Base-by-base conservation (phyloP, 2,329 filamentous ascomycete species). In the Colletotrichum coccodes region DNA sequence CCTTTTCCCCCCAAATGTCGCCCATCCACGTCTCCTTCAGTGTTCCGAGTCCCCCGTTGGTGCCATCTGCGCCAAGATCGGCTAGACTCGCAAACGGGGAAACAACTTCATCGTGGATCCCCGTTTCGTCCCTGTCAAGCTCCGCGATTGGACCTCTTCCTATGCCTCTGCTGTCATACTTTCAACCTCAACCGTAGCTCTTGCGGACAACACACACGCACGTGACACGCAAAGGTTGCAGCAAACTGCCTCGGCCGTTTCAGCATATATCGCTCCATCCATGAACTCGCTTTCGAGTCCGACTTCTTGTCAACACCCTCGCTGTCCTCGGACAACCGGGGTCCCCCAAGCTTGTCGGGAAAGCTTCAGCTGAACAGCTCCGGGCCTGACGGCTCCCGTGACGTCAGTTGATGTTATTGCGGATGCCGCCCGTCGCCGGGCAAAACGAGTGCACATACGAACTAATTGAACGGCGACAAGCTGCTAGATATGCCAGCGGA, bases 241-340 rank as follows among this genome's bases (percentile, higher is more conserved):
- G 36, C 42, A 66, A 38, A 12, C n/a, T 60, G 34, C 62, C 66
- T 69, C 61, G 66, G 66, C 49, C 38, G 66, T 69, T 69, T 69
- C 61, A 69, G 54, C 54, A 38, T 60, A 18, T 23, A n/a, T 11
- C 44, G 21, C 23, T 32, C n/a, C 38, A 59, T 36, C 32, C 14
- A 34, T 36, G n/a, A 49, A 62, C 30, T 59, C 21, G n/a, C 65
- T 59, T 59, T 32, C 21, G 38, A 54, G 8, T 26, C 12, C 21
- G 18, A 30, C 40, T 50, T 32, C 54, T 42, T 46, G 36, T n/a
- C n/a, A 32, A 42, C n/a, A 34, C 23, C 23, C 40, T 28, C 42
- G 32, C n/a, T 38, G 11, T n/a, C 8, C 26, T 36, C 49, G 16
- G 21, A 23, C 49, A 14, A 16, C 47, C 42, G 49, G 66, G 61